Percentiles rank a stretch among this genome's conserved stretches.
phyloP scores from a whole-genome alignment of 2,329 filamentous ascomycete genomes.

The Myriosclerotinia duriaeana region DNA sequence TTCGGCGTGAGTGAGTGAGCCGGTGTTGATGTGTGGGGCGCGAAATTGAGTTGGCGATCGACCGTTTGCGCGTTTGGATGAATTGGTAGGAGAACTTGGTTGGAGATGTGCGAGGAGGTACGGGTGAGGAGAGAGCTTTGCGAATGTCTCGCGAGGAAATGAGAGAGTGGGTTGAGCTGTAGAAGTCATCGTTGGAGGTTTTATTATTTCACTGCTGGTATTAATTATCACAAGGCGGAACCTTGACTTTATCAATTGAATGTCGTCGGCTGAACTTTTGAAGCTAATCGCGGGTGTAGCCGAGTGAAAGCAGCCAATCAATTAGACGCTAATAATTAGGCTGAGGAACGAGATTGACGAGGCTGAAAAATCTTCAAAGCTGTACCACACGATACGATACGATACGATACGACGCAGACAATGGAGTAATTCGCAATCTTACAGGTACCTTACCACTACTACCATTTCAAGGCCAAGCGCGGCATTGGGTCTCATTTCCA shows the following conservation, averaged over 20 bases:
- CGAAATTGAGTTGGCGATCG: slow-evolving; percentile 70
- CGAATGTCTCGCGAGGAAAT: slow-evolving; percentile 70
- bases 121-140: slow-evolving; percentile 83
- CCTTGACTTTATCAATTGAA: slow-evolving; percentile 16
- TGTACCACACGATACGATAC: no score
- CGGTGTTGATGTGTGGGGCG: slow-evolving; percentile 72
- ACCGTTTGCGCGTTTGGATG: slow-evolving; percentile 75
- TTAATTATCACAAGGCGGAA: slow-evolving; percentile 21
- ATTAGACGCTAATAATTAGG: not conserved
- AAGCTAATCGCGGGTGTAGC: slow-evolving; percentile 7
- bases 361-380: slow-evolving; percentile 14
- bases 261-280: slow-evolving; percentile 24
- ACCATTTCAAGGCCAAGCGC: not conserved
- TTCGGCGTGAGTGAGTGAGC: slow-evolving; percentile 83
- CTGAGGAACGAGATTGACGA: not conserved
- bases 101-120: slow-evolving; percentile 88
- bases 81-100: slow-evolving; percentile 50
- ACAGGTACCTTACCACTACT: not conserved
- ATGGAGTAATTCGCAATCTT: not conserved
- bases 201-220: slow-evolving; percentile 12
- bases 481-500: no score
- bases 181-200: slow-evolving; percentile 30
- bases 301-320: slow-evolving; percentile 3
- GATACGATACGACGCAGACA: not conserved
- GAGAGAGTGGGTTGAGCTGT: slow-evolving; percentile 37